Base-by-base conservation (phyloP, 306 rosid genomes). In the Vachellia pachyceras region DNA sequence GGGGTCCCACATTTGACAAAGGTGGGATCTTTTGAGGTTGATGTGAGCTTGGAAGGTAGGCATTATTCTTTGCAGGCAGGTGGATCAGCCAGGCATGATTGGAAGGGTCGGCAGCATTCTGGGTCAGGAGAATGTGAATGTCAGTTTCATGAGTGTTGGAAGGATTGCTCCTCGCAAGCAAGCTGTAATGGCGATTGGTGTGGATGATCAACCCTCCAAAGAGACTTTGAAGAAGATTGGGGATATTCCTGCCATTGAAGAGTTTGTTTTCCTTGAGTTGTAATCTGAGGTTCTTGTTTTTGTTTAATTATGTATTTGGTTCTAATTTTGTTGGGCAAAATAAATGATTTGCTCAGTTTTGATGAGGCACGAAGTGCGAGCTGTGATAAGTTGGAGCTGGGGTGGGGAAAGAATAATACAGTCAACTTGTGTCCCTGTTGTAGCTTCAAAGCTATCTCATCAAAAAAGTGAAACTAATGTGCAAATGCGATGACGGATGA, bases 141-240 rank as follows among this genome's bases (percentile, higher is more conserved):
- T 96, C 23, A 93, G 99, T 79, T 96, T 96, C 90, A 96, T 96
- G 99, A 96, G 99, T 37, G 98, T 93, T 0, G 99, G 98, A 82
- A 93, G 99, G 85, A 92, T 86, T 52, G 98, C 99, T 54, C 99
- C 99, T n/a, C 86, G 98, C 46, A 96, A 92, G 94, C 99, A 92
- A 55, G 99, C 99, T 84, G 91, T 96, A 41, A 96, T 96, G 99
- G 99, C 99, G 36, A 96, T 96, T 39, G 99, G 99, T 23, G 99
- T 96, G 40, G 99, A 96, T 74, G 99, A 96, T 0, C 90, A 69
- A 80, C 99, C 99, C 44, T 77, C 87, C 75, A 88, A 96, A 78
- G 83, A 90, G 78, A 12, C 91, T 42, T 80, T 96, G 91, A 92
- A 90, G 88, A 93, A 73, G 92, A 95, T 95, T 64, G 99, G 99